These are phyloP conservation scores for Diaporthe citrichinensis DNA, from an alignment of 2,329 filamentous ascomycete genomes.

Conservation along the genomic window DNA sequence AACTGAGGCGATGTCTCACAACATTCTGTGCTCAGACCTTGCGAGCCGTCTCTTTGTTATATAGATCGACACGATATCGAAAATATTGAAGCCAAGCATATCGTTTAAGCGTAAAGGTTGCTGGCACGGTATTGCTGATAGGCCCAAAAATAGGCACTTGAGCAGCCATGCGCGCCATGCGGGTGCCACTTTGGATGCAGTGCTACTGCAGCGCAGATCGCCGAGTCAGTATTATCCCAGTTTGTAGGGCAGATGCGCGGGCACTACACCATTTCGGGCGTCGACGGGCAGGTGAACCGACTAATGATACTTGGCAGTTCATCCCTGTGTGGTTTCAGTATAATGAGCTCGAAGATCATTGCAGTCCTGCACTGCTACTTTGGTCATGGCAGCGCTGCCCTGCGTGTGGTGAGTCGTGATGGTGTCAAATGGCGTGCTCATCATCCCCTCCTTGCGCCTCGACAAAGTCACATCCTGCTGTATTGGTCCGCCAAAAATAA, in stretches of 20 bases:
- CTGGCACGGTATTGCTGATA: slow-evolving; percentile 8
- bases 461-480: slow-evolving; percentile 7
- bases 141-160: slow-evolving; percentile 28
- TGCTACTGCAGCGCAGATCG: slow-evolving; percentile 30
- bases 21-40: slow-evolving; percentile 6
- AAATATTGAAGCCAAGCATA: neutral
- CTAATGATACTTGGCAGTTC: slow-evolving; percentile 29
- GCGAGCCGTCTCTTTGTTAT: slow-evolving; percentile 14
- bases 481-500: neutral
- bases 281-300: slow-evolving; percentile 12
- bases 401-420: slow-evolving; percentile 10
- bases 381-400: slow-evolving; percentile 1
- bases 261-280: slow-evolving; percentile 5
- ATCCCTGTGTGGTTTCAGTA: slow-evolving; percentile 28
- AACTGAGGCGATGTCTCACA: slow-evolving; percentile 14
- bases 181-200: slow-evolving; percentile 12
- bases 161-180: slow-evolving; percentile 8
- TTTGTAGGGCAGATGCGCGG: slow-evolving; percentile 5
- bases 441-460: slow-evolving; percentile 2
- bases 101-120: neutral
- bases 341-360: slow-evolving; percentile 30
- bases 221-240: slow-evolving; percentile 31
- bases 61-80: slow-evolving; percentile 17
- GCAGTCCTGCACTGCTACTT: slow-evolving; percentile 18
- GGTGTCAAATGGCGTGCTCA: slow-evolving; percentile 29